Evolutionary conservation across 257 asterid species (phyloP), one percentile per base, ranked within the genome.

Genomic region (Nicotiana sylvestris): DNA sequence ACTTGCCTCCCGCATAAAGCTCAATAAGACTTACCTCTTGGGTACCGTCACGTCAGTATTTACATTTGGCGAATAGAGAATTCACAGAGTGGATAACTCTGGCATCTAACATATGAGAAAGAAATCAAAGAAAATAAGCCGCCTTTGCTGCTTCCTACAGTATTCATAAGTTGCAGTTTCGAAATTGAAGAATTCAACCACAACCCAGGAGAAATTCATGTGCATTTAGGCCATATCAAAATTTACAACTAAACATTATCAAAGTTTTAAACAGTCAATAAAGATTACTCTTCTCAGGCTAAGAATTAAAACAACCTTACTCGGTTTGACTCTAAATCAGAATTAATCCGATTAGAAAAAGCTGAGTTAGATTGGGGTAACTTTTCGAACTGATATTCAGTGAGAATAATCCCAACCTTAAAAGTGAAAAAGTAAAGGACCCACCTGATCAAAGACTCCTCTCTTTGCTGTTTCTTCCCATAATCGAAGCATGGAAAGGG

Each of bases 391-490:
- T 35, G 39, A 35, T 35, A 5, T 35, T 35, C 39, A 35, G 37
- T 33, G 37, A 4, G 37, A 33, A 4, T 33, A 33, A 33, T 33
- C 35, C 35, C 35, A 33, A 33, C 4, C 39, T 35, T 35, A 35
- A 35, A 35, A 35, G 39, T 35, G 39, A 35, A 6, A 39, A 39
- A 39, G 53, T 35, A 60, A 29, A n/a, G 65, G 55, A 61, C 76
- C 81, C 83, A 89, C 92, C 89, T 85, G 86, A 81, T 88, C 89
- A 37, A 89, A 78, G n/a, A 86, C 17, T 39, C 84, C 83, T 76
- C 83, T 84, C 67, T 80, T 89, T 35, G 90, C 92, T 12, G 87
- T 80, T 72, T 85, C 92, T 74, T 86, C 83, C 89, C 89, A 88
- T 39, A 89, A 60, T 37, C 86, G 85, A 77, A 89, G 90, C 49